Percentiles rank a stretch among this genome's conserved stretches.
Evolutionary conservation across 768 basidiomycete genomes (phyloP).

Genomic region (Naganishia kalamii): DNA sequence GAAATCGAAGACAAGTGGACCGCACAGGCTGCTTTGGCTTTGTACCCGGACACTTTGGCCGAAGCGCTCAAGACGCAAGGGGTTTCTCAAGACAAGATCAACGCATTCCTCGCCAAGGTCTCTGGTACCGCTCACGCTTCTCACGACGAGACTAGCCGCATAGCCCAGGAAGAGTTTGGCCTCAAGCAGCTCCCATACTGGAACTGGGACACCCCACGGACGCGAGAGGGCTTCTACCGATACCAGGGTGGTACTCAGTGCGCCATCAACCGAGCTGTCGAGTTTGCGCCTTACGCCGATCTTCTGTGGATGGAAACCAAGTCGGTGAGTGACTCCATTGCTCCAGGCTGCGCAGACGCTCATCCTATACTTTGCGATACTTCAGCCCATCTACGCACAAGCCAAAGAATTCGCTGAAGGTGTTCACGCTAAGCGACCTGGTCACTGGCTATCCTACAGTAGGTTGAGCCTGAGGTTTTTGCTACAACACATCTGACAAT

Average conservation of each 20-base stretch:
- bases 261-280: constrained; percentile 82
- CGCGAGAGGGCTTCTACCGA: constrained; percentile 92
- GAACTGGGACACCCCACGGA: constrained; percentile 91
- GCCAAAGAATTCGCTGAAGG: constrained; percentile 86
- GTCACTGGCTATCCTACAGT: constrained; percentile 86
- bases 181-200: constrained; percentile 67
- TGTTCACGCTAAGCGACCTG: constrained; percentile 60
- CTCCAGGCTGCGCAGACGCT: background rate
- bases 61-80: constrained; percentile 55
- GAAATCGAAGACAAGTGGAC: constrained; percentile 85
- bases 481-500: background rate
- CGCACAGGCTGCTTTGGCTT: constrained; percentile 60
- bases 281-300: constrained; percentile 81
- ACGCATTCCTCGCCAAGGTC: constrained; percentile 55
- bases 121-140: constrained; percentile 58
- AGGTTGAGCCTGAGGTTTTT: background rate
- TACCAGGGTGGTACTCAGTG: constrained; percentile 96
- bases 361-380: no score
- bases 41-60: constrained; percentile 69
- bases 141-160: constrained; percentile 60
- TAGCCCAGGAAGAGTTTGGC: constrained; percentile 75
- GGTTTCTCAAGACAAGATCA: constrained; percentile 51
- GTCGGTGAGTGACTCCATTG: constrained; percentile 45
- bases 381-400: constrained; percentile 71
- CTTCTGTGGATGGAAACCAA: constrained; percentile 60